Evolutionary conservation across 2,329 filamentous ascomycete genomes (phyloP).

Genomic region (Fonsecaea nubica): DNA sequence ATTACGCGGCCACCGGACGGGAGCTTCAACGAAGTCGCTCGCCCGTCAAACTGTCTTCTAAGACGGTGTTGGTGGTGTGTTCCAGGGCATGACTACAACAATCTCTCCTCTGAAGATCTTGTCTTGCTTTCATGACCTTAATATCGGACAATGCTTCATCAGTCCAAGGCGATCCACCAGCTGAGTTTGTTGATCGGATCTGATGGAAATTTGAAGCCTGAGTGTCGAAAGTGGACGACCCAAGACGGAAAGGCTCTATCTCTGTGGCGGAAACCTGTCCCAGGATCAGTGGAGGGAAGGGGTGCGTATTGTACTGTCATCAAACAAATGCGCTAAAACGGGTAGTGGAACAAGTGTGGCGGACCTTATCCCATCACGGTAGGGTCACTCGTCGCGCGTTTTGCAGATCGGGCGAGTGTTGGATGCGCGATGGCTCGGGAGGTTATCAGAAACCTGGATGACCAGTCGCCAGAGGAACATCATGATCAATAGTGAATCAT

Average conservation of each 20-base stretch:
- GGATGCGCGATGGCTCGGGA: not conserved
- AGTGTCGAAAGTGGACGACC: constrained; percentile 34
- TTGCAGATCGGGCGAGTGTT: not conserved
- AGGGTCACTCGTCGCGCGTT: not conserved
- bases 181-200: constrained; percentile 25
- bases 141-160: constrained; percentile 13
- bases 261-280: constrained; percentile 10
- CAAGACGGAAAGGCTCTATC: constrained; percentile 24
- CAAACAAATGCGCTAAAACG: constrained; percentile 20
- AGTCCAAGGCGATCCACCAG: not conserved
- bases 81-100: not conserved
- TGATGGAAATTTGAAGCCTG: constrained; percentile 35
- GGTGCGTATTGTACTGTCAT: constrained; percentile 29
- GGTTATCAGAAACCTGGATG: constrained; percentile 5
- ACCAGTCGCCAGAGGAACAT: not conserved
- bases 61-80: not conserved
- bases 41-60: not conserved
- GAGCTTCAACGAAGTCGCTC: constrained; percentile 7
- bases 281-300: constrained; percentile 19
- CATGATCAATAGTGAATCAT: not conserved
- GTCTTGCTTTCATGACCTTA: not conserved
- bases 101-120: constrained; percentile 1
- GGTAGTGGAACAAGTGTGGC: constrained; percentile 36
- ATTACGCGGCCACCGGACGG: constrained; percentile 9
- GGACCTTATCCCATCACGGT: constrained; percentile 19